These are phyloP conservation scores for Phytophthora crassamura DNA, from an alignment of 352 stramenopile genomes.

Conservation along the genomic window DNA sequence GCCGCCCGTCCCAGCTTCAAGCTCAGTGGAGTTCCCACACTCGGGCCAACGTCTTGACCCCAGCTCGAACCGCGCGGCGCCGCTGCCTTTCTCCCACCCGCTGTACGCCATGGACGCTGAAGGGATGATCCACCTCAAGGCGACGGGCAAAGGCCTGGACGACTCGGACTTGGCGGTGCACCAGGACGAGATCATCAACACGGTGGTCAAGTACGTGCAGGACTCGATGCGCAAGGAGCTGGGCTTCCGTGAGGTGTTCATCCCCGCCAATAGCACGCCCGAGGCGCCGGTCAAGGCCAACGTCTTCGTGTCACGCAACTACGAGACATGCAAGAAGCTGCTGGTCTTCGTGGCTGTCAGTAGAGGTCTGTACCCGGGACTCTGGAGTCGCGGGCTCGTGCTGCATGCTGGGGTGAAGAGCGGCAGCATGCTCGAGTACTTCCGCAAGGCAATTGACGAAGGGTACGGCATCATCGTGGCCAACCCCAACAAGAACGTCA, in stretches of 20 bases:
- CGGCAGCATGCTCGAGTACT: slow-evolving; percentile 91
- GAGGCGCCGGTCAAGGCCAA: slow-evolving; percentile 73
- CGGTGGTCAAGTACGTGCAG: slow-evolving; percentile 87
- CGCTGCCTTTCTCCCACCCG: slow-evolving; percentile 76
- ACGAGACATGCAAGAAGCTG: slow-evolving; percentile 80
- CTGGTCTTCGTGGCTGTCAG: slow-evolving; percentile 89
- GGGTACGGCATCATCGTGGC: slow-evolving; percentile 89
- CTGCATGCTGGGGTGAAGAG: slow-evolving; percentile 88
- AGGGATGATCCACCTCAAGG: slow-evolving; percentile 88
- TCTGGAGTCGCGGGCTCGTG: slow-evolving; percentile 88
- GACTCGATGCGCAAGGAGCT: slow-evolving; percentile 85
- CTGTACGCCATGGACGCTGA: slow-evolving; percentile 87
- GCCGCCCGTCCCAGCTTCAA: slow-evolving; percentile 25
- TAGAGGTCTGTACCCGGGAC: slow-evolving; percentile 76
- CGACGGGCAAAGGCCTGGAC: slow-evolving; percentile 81
- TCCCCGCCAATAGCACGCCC: slow-evolving; percentile 68
- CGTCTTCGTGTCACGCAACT: slow-evolving; percentile 86
- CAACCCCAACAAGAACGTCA: slow-evolving; percentile 92
- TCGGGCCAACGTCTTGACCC: neutral
- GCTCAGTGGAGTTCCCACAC: slow-evolving; percentile 13
- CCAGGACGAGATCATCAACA: slow-evolving; percentile 90
- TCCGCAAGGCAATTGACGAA: slow-evolving; percentile 86
- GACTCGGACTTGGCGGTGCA: slow-evolving; percentile 88
- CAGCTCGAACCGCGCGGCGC: slow-evolving; percentile 31
- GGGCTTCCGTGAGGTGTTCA: slow-evolving; percentile 79